A percentile compares a stretch with the other conserved stretches of the same genome.
Conservation (phyloP, 2,329 filamentous ascomycete species). For the Nemania diffusa region DNA sequence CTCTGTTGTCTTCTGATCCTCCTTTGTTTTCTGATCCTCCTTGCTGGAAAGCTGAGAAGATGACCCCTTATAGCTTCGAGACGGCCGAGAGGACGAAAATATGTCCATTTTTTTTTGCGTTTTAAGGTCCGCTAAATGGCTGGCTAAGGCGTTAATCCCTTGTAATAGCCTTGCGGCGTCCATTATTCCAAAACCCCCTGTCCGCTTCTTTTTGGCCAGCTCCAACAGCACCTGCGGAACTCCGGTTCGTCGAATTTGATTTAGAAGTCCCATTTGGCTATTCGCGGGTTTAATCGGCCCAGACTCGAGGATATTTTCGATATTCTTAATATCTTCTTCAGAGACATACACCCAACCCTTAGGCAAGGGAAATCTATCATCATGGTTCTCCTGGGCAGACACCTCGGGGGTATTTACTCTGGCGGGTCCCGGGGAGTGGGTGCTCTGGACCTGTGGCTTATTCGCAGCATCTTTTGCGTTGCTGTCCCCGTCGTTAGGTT, state of each 20-base stretch:
- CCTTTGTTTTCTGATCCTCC: conserved; percentile 23
- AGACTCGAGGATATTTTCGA: conserved; percentile 14
- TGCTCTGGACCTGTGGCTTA: conserved; percentile 44
- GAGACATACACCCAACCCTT: conserved; percentile 47
- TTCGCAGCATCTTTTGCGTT: conserved; percentile 15
- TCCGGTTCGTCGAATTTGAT: conserved; percentile 16
- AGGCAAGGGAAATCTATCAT: conserved; percentile 39
- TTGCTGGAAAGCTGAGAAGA: conserved; percentile 23
- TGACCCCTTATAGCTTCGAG: conserved; percentile 31
- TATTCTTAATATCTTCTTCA: conserved; percentile 35
- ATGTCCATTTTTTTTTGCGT: neutral
- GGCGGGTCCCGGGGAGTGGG: conserved; percentile 46
- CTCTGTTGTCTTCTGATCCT: conserved; percentile 19
- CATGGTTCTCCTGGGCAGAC: conserved; percentile 8
- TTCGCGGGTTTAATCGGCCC: neutral
- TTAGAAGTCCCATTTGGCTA: neutral
- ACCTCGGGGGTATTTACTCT: conserved; percentile 35
- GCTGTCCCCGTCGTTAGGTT: conserved; percentile 35
- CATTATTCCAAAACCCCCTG: neutral
- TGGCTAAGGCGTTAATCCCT: conserved; percentile 2
- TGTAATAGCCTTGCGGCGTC: conserved; percentile 18
- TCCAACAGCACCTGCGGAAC: conserved; percentile 11
- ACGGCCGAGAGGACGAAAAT: conserved; percentile 8
- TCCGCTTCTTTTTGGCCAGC: neutral
- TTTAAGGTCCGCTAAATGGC: neutral